Conservation (phyloP, 805 yeast species). For the Lachancea nothofagi region DNA sequence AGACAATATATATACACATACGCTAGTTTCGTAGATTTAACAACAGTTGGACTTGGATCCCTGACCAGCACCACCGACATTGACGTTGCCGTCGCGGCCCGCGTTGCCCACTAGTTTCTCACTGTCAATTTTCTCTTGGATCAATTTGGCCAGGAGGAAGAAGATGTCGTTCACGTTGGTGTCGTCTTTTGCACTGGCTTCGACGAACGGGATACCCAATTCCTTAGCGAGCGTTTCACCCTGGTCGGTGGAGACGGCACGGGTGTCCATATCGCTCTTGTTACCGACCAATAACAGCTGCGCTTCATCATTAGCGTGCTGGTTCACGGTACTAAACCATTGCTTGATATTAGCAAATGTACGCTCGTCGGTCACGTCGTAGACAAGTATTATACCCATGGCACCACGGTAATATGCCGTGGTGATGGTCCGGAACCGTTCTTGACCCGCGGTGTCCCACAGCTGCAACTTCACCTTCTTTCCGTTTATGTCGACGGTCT, state of each 20-base stretch:
- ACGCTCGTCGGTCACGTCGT: constrained; percentile 83
- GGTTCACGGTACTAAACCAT: constrained; percentile 94
- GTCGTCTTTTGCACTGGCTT: constrained; percentile 93
- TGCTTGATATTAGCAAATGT: constrained; percentile 88
- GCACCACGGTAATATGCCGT: constrained; percentile 91
- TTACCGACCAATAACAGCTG: constrained; percentile 92
- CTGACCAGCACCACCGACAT: constrained; percentile 41
- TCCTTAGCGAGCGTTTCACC: constrained; percentile 86
- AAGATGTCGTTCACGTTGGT: constrained; percentile 89
- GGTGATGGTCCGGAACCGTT: constrained; percentile 88
- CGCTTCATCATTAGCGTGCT: constrained; percentile 95
- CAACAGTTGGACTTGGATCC: constrained; percentile 47
- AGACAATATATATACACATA: constrained; percentile 1
- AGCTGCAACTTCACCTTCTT: constrained; percentile 90
- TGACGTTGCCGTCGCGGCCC: constrained; percentile 42
- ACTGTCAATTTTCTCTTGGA: constrained; percentile 67
- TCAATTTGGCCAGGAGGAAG: constrained; percentile 78
- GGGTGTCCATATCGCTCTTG: constrained; percentile 84
- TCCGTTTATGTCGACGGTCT: constrained; percentile 91
- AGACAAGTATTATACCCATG: constrained; percentile 77
- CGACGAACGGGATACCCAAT: constrained; percentile 85
- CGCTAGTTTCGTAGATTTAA: constrained; percentile 31
- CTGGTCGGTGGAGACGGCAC: constrained; percentile 84
- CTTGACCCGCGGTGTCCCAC: constrained; percentile 99
- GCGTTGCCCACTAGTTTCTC: constrained; percentile 48